Evolutionary conservation across 176 grass and related monocot genomes (phyloP), one percentile per base, ranked within the genome.

Genomic region (Rhynchospora breviuscula): DNA sequence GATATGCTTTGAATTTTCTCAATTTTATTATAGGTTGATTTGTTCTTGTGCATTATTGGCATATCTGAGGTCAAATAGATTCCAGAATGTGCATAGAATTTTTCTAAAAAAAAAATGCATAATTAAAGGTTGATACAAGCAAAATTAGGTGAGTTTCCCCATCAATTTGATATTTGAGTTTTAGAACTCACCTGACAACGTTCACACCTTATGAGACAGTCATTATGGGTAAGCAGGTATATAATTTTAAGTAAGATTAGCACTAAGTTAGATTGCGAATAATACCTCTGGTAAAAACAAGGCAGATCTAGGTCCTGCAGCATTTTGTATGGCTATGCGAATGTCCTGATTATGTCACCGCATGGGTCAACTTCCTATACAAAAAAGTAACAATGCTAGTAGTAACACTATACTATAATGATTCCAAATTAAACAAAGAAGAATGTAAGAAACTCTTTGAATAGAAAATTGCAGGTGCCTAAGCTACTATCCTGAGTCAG

Each of bases 281-380:
- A 46, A 78, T 70, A 94, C 96, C 92, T 98, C 93, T 14, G 96
- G 93, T 56, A 95, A 87, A 91, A 98, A 98, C 84, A 98, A 90
- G 82, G 96, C 89, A 87, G 89, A 87, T 87, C 84, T 98, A 80
- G 91, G 89, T 33, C 93, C 96, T 1, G 83, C 87, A 83, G 93
- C 88, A 87, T 98, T 98, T 80, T 98, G 89, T 66, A 98, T 95
- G 46, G 93, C 87, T 40, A 89, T 93, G 64, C 83, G 68, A 57
- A 98, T 88, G 89, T 98, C 91, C 81, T 95, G 88, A 89, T 95
- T 85, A 93, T 90, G 84, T 91, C 94, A 44, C 90, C 86, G 66
- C 92, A 98, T 86, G 96, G 96, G 72, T 98, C 93, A 22, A 98
- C 83, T 90, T 98, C 96, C 96, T 98, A 69, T 63, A 84, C 7